Evolutionary conservation across 2,329 filamentous ascomycete genomes (phyloP), one percentile per base, ranked within the genome.

Genomic region (Dactylonectria estremocensis): DNA sequence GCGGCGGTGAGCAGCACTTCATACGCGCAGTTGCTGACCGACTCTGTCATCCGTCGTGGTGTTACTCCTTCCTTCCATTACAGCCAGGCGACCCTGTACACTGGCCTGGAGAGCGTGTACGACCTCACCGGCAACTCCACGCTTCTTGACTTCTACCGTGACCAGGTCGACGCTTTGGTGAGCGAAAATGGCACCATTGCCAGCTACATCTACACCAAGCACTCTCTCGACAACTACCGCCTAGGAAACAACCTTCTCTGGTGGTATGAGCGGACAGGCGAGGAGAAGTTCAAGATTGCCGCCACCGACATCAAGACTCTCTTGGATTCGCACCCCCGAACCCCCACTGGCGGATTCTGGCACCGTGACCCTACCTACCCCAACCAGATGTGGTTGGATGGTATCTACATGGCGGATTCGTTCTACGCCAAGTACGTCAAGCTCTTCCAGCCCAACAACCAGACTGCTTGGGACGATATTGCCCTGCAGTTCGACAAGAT

Each of bases 341-440:
- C 84, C 0, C 76, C 83, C 0, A 75, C 80, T 0, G 87, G 87
- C 9, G 87, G 87, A 1, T 87, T 89, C 79, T 89, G 86, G 86
- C 87, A 89, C 69, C 72, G 77, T 1, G 75, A 80, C 16, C 78
- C 84, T 35, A 77, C 80, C 2, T 88, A 87, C 68, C 80, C 80
- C 18, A 82, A 87, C 68, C 85, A 89, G 74, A 88, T 88, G 87
- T 89, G 87, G 87, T 80, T 89, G 0, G 86, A 88, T 69, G 88
- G 88, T 1, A 85, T 86, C 22, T 87, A 81, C 76, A 87, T 87
- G 85, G 82, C 83, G 2, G 81, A 83, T 48, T 77, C 78, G 1
- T 85, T 84, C 73, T 85, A 84, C 53, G 81, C 83, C 2, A 74
- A 74, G 37, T 85, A 81, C 73, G 82, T 81, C 5, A 69, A 71